phyloP scores from a whole-genome alignment of 2,329 filamentous ascomycete species.

The Macrophomina tecta region DNA sequence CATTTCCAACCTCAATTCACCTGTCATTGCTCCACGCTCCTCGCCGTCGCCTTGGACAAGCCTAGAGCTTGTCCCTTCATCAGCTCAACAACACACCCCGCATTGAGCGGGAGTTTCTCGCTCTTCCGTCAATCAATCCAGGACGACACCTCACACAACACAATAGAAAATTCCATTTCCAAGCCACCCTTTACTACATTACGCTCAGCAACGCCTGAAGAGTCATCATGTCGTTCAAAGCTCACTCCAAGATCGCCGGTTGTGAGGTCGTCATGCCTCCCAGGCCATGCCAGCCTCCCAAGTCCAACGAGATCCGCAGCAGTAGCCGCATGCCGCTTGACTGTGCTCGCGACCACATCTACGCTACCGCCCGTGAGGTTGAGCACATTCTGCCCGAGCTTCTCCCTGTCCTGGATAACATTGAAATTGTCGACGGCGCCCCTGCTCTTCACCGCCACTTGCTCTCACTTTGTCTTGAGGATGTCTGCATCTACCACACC shows the following conservation, averaged over 20 bases:
- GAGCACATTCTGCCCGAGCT: background rate
- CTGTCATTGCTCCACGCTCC: background rate
- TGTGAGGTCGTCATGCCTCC: background rate
- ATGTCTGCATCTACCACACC: background rate
- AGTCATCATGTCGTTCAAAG: background rate
- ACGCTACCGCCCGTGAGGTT: constrained; percentile 6
- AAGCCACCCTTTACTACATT: too few species aligned
- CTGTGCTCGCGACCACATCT: constrained; percentile 18
- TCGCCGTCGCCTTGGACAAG: background rate
- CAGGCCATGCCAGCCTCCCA: background rate
- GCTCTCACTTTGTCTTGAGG: background rate
- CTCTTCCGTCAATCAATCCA: background rate
- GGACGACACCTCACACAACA: background rate
- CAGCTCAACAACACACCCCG: too few species aligned
- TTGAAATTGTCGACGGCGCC: background rate
- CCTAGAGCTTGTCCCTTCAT: background rate
- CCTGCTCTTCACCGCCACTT: background rate
- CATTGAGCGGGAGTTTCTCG: too few species aligned
- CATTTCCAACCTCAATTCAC: background rate
- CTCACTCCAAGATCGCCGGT: too few species aligned
- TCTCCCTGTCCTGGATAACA: background rate
- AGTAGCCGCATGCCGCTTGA: constrained; percentile 10
- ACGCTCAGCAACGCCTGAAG: too few species aligned
- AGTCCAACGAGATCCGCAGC: background rate
- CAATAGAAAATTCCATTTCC: background rate